phyloP scores from a whole-genome alignment of 805 yeast species.

The Ogataea trehaloabstinens region DNA sequence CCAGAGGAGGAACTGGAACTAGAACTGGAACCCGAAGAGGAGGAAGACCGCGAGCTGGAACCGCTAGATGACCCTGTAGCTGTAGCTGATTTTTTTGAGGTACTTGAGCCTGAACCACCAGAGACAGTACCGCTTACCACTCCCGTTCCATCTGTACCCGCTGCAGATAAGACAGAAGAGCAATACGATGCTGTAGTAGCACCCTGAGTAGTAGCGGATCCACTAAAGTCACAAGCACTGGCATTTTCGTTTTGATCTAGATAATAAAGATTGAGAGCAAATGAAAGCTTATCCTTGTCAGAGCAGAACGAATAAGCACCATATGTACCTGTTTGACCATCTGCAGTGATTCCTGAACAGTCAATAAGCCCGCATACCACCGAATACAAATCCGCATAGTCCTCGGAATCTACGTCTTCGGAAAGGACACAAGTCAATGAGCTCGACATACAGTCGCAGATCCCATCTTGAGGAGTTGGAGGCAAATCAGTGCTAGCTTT shows the following conservation, averaged over 20 bases:
- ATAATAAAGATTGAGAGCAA: conserved; percentile 65
- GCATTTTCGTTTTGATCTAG: conserved; percentile 38
- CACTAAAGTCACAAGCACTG: conserved; percentile 67
- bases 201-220: conserved; percentile 55
- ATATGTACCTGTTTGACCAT: conserved; percentile 65
- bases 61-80: conserved; percentile 13
- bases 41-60: conserved; percentile 9
- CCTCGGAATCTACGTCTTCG: conserved; percentile 49
- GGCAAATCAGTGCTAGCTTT: conserved; percentile 66
- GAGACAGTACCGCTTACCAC: conserved; percentile 40
- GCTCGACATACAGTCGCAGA: conserved; percentile 61
- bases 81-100: conserved; percentile 21
- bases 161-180: conserved; percentile 54
- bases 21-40: conserved; percentile 3
- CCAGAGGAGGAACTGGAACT: background rate
- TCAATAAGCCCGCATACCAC: conserved; percentile 52
- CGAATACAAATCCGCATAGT: conserved; percentile 59
- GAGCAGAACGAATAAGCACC: conserved; percentile 76
- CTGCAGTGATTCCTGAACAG: conserved; percentile 59
- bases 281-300: conserved; percentile 62
- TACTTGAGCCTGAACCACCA: conserved; percentile 18
- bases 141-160: conserved; percentile 72
- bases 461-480: conserved; percentile 68
- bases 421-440: conserved; percentile 61
- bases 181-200: conserved; percentile 55